Evolutionary conservation across 2,329 filamentous ascomycete genomes (phyloP).

Genomic region (Diplodia intermedia): DNA sequence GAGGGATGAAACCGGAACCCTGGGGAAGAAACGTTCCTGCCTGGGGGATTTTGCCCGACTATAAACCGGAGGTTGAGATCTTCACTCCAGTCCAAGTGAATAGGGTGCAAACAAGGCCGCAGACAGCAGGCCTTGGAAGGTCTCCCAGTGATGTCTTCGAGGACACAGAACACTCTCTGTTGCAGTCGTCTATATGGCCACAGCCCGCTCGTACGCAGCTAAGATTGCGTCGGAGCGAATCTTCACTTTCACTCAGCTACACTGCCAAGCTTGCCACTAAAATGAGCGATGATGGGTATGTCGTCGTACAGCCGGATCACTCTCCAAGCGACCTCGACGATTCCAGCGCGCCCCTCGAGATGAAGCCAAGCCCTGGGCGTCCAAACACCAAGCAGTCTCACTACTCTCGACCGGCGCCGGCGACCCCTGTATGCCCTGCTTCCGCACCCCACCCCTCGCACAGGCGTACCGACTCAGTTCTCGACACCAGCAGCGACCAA

Average conservation of each 20-base stretch:
- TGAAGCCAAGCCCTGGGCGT: background rate
- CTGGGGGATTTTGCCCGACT: background rate
- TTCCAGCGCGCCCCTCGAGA: conserved; percentile 10
- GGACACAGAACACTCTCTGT: too few relatives aligned
- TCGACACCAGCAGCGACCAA: background rate
- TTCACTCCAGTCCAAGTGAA: too few relatives aligned
- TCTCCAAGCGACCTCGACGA: background rate
- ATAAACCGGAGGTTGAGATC: too few relatives aligned
- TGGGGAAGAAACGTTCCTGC: conserved; percentile 21
- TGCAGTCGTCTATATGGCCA: too few relatives aligned
- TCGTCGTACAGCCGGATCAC: background rate
- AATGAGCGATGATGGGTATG: background rate
- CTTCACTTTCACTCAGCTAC: background rate
- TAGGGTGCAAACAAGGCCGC: too few relatives aligned
- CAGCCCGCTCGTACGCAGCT: too few relatives aligned
- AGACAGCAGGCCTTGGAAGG: too few relatives aligned
- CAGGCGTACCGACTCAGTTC: background rate
- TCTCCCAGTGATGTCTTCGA: too few relatives aligned
- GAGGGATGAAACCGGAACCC: background rate
- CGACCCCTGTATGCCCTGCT: background rate
- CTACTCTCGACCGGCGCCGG: background rate
- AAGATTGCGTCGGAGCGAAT: too few relatives aligned
- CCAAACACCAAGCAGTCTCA: background rate
- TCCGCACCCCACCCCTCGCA: background rate
- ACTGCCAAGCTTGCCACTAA: background rate